Conservation (phyloP, 306 rosid species). For the Nissolia schottii region DNA sequence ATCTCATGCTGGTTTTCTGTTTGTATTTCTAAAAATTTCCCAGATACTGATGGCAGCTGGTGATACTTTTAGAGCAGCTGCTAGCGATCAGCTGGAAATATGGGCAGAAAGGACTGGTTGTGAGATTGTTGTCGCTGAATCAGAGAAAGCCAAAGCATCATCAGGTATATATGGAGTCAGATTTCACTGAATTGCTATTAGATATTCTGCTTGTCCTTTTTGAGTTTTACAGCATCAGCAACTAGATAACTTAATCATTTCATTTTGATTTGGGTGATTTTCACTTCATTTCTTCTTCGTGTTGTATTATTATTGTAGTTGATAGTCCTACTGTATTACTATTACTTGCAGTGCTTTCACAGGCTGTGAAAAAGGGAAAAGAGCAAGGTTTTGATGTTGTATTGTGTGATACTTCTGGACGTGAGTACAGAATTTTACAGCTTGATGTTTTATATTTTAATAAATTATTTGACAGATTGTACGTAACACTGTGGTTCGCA, state of each 20-base stretch:
- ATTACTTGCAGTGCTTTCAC: constrained; percentile 77
- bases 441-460: constrained; percentile 17
- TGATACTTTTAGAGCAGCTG: constrained; percentile 99
- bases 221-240: neutral
- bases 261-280: too few relatives aligned
- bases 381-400: constrained; percentile 76
- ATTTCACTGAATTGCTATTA: neutral
- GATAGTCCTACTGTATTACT: constrained; percentile 43
- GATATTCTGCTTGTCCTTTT: constrained; percentile 6
- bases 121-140: constrained; percentile 85
- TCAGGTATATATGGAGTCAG: constrained; percentile 46
- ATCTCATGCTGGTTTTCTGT: constrained; percentile 11
- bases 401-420: constrained; percentile 95
- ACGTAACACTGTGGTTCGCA: constrained; percentile 3
- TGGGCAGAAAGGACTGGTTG: constrained; percentile 98
- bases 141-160: constrained; percentile 79
- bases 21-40: constrained; percentile 26
- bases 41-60: constrained; percentile 98
- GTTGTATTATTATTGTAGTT: neutral
- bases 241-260: neutral
- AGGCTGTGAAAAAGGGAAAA: constrained; percentile 91
- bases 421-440: constrained; percentile 46
- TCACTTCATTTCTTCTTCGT: neutral
- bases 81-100: constrained; percentile 94
- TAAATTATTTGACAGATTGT: constrained; percentile 1